Percentiles rank a stretch among this genome's conserved stretches.
These are phyloP conservation scores for Ascochyta fabae DNA, from an alignment of 2,329 filamentous ascomycete species.

Conservation along the genomic window DNA sequence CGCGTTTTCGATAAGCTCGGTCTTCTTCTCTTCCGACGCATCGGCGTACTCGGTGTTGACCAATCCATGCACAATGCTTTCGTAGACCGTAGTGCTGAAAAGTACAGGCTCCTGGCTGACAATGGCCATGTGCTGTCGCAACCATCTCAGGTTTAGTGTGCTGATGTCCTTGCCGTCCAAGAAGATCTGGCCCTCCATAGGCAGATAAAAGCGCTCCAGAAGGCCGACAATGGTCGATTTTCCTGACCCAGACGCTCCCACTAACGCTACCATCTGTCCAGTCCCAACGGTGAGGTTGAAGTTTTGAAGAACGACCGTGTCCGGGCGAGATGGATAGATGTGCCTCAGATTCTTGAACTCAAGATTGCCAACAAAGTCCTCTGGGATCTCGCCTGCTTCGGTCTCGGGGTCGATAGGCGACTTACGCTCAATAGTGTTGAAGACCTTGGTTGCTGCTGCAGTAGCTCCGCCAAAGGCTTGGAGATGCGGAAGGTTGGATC, in stretches of 20 bases:
- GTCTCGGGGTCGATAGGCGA: constrained; percentile 83
- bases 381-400: constrained; percentile 73
- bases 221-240: constrained; percentile 95
- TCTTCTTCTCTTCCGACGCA: constrained; percentile 69
- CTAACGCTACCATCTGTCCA: constrained; percentile 89
- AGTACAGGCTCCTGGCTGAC: constrained; percentile 93
- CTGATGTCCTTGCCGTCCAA: constrained; percentile 85
- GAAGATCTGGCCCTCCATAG: constrained; percentile 77
- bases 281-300: constrained; percentile 82
- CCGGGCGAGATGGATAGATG: constrained; percentile 91
- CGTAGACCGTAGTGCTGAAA: constrained; percentile 86
- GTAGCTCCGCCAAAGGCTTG: constrained; percentile 86
- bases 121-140: constrained; percentile 88
- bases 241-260: constrained; percentile 91
- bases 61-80: constrained; percentile 89
- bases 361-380: constrained; percentile 76
- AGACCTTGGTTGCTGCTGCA: constrained; percentile 89
- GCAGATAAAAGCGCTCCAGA: constrained; percentile 92
- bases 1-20: constrained; percentile 76
- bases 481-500: constrained; percentile 72
- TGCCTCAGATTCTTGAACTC: constrained; percentile 85
- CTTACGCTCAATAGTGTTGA: constrained; percentile 84
- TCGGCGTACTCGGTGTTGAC: constrained; percentile 81
- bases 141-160: constrained; percentile 84
- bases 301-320: constrained; percentile 86